phyloP scores from a whole-genome alignment of 495 filamentous ascomycete species.

The Recurvomyces mirabilis region DNA sequence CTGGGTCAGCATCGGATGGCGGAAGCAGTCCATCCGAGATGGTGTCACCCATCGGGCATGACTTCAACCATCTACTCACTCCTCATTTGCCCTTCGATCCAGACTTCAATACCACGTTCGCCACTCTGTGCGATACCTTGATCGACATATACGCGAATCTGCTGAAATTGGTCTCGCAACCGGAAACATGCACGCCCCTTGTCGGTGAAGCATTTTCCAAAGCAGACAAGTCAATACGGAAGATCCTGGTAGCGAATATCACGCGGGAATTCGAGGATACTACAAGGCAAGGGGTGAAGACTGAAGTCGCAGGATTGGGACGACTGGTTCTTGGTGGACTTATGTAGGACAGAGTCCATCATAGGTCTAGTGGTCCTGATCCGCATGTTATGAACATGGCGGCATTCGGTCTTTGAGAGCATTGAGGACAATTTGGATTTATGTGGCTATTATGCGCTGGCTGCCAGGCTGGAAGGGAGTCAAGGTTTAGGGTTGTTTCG shows the following conservation, averaged over 20 bases:
- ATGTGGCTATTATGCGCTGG: no score
- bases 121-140: slow-evolving; percentile 90
- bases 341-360: slow-evolving; percentile 39
- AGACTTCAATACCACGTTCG: slow-evolving; percentile 93
- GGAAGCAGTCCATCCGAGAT: slow-evolving; percentile 13
- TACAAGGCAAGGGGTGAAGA: slow-evolving; percentile 59
- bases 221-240: slow-evolving; percentile 72
- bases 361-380: not conserved
- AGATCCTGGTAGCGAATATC: slow-evolving; percentile 72
- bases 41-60: slow-evolving; percentile 6
- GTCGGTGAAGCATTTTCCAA: slow-evolving; percentile 80
- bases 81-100: slow-evolving; percentile 93
- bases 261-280: slow-evolving; percentile 89
- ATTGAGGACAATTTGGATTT: not conserved
- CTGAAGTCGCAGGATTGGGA: slow-evolving; percentile 71
- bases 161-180: slow-evolving; percentile 52
- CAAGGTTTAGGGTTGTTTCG: not conserved
- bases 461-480: no score
- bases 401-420: not conserved
- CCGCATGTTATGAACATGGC: not conserved
- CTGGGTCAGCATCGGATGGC: slow-evolving; percentile 28
- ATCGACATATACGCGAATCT: slow-evolving; percentile 84
- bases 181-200: slow-evolving; percentile 18
- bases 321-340: slow-evolving; percentile 84
- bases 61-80: slow-evolving; percentile 73